These are phyloP conservation scores for Neocucurbitaria cava DNA, from an alignment of 2,329 filamentous ascomycete species.

Conservation along the genomic window DNA sequence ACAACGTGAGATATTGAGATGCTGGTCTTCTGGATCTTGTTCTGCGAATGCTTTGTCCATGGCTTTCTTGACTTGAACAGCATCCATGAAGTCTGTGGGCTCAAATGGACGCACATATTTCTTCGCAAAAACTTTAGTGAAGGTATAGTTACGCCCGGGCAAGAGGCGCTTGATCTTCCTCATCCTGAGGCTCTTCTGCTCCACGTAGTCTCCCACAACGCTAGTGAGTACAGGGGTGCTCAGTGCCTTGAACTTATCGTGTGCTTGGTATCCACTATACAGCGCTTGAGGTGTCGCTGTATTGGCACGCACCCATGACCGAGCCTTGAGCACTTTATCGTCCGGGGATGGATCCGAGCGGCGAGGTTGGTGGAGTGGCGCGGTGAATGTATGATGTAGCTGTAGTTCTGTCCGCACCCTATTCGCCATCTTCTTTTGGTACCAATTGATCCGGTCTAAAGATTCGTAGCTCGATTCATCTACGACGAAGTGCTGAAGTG, in stretches of 20 bases:
- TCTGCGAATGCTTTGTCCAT: conserved; percentile 63
- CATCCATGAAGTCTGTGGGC: conserved; percentile 54
- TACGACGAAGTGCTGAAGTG: conserved; percentile 29
- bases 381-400: conserved; percentile 30
- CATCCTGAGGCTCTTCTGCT: conserved; percentile 64
- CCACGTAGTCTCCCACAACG: conserved; percentile 63
- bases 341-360: conserved; percentile 1
- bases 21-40: conserved; percentile 23
- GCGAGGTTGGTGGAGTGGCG: conserved; percentile 28
- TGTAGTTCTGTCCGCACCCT: conserved; percentile 32
- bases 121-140: conserved; percentile 66
- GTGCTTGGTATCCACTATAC: conserved; percentile 50
- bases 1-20: conserved; percentile 60
- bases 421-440: conserved; percentile 31
- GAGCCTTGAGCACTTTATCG: conserved; percentile 37
- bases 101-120: conserved; percentile 63
- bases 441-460: conserved; percentile 36
- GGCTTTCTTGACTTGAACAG: conserved; percentile 64
- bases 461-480: conserved; percentile 37
- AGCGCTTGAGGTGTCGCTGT: conserved; percentile 50
- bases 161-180: conserved; percentile 63
- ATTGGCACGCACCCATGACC: conserved; percentile 57
- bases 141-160: conserved; percentile 67
- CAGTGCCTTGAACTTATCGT: conserved; percentile 49
- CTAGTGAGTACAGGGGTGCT: conserved; percentile 47